Conservation (phyloP, 306 rosid genomes). For the Cicer chorassanicum region DNA sequence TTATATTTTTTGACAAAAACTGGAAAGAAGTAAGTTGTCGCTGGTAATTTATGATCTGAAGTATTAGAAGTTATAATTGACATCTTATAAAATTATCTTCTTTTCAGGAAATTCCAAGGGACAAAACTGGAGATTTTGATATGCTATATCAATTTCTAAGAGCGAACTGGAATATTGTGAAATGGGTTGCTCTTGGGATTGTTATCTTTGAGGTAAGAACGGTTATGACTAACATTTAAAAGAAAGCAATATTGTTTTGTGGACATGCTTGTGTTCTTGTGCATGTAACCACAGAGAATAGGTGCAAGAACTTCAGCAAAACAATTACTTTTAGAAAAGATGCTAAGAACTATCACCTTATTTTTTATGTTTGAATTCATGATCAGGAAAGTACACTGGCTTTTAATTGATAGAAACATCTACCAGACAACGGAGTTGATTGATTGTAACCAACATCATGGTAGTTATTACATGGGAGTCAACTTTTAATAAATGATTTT, state of each 20-base stretch:
- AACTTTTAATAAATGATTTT: not conserved
- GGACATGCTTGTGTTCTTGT: conserved; percentile 30
- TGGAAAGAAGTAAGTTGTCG: conserved; percentile 73
- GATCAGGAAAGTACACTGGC: not conserved
- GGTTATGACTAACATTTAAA: conserved; percentile 19
- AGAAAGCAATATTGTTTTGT: conserved; percentile 31
- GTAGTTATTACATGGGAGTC: conserved; percentile 16
- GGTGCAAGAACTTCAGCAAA: conserved; percentile 16
- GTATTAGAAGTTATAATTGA: conserved; percentile 35
- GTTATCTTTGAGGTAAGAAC: conserved; percentile 79
- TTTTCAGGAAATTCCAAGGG: conserved; percentile 82
- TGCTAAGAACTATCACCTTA: conserved; percentile 32
- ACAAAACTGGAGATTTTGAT: conserved; percentile 79
- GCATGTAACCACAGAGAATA: conserved; percentile 29
- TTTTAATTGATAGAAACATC: conserved; percentile 7
- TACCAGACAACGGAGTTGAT: not conserved
- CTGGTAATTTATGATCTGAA: conserved; percentile 32
- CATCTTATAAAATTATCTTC: conserved; percentile 43
- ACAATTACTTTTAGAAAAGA: conserved; percentile 23
- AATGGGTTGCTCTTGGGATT: conserved; percentile 93
- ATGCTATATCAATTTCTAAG: conserved; percentile 69
- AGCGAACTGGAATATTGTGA: conserved; percentile 76
- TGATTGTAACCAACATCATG: conserved; percentile 21
- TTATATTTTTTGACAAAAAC: conserved; percentile 85
- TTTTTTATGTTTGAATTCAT: conserved; percentile 26